These are phyloP conservation scores for Lipomyces mesembrius DNA, from an alignment of 805 yeast species.

Conservation along the genomic window DNA sequence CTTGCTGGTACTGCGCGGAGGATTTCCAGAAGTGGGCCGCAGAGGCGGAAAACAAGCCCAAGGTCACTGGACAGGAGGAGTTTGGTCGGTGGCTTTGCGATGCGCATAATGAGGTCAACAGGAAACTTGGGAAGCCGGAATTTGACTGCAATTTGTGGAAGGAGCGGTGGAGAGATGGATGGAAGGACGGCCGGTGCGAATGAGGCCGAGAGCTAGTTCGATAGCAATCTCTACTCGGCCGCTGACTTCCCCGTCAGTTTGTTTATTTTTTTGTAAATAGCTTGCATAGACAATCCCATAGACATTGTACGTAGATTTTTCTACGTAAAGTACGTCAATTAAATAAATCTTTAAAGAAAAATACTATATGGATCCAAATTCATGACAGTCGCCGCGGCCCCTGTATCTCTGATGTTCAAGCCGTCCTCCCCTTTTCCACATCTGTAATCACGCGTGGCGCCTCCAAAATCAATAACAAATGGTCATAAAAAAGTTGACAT, in stretches of 20 bases:
- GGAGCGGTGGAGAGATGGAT: constrained; percentile 93
- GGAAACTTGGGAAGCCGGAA: constrained; percentile 78
- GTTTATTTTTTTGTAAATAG: background rate
- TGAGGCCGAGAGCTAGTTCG: constrained; percentile 23
- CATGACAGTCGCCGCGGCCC: background rate
- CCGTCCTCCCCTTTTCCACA: too few relatives aligned
- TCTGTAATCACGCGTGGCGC: too few relatives aligned
- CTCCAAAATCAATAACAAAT: too few relatives aligned
- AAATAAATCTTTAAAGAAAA: too few relatives aligned
- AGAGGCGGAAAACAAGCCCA: constrained; percentile 53
- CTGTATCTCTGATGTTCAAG: too few relatives aligned
- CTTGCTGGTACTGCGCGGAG: constrained; percentile 91
- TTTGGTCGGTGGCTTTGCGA: constrained; percentile 91
- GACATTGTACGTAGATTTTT: background rate
- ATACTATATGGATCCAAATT: background rate
- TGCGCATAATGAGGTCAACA: constrained; percentile 94
- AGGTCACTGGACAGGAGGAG: constrained; percentile 61
- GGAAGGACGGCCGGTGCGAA: constrained; percentile 70
- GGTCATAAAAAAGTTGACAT: too few relatives aligned
- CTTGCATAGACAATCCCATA: background rate
- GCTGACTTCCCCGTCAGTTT: background rate
- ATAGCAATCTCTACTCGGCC: background rate
- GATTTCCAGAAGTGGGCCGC: constrained; percentile 72
- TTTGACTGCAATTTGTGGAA: constrained; percentile 92
- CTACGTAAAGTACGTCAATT: too few relatives aligned